These are phyloP conservation scores for Mucor piriformis DNA, from an alignment of 371 early-diverging fungal species.

Conservation along the genomic window DNA sequence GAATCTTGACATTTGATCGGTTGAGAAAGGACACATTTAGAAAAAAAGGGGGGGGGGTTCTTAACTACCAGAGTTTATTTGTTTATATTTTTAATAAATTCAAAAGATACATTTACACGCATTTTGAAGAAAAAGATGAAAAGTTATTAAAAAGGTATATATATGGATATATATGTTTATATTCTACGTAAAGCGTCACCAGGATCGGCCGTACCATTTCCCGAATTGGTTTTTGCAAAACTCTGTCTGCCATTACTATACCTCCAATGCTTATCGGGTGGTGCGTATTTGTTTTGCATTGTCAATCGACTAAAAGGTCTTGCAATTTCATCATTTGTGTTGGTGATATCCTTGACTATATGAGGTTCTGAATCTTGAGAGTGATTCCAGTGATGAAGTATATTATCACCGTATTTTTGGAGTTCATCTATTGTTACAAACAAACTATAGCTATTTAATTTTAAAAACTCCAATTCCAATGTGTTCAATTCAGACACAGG, in stretches of 20 bases:
- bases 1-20: no score
- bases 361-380: constrained; percentile 22
- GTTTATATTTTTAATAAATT: neutral
- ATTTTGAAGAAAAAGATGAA: neutral
- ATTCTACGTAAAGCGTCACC: neutral
- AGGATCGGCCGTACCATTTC: neutral
- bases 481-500: constrained; percentile 79
- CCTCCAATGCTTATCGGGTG: constrained; percentile 1
- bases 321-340: constrained; percentile 9
- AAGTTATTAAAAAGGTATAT: neutral
- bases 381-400: constrained; percentile 65
- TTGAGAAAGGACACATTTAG: no score
- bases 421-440: constrained; percentile 73
- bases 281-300: neutral
- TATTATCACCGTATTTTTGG: constrained; percentile 78
- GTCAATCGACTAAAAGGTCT: constrained; percentile 19
- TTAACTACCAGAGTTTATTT: constrained; percentile 1
- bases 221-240: neutral
- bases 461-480: constrained; percentile 78
- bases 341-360: constrained; percentile 1
- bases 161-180: neutral
- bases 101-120: neutral
- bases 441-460: constrained; percentile 76
- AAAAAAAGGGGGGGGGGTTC: neutral
- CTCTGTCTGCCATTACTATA: neutral